A percentile compares a stretch with the other conserved stretches of the same genome.
These are phyloP conservation scores for Bimuria novae-zelandiae DNA, from an alignment of 2,329 filamentous ascomycete genomes.

Conservation along the genomic window DNA sequence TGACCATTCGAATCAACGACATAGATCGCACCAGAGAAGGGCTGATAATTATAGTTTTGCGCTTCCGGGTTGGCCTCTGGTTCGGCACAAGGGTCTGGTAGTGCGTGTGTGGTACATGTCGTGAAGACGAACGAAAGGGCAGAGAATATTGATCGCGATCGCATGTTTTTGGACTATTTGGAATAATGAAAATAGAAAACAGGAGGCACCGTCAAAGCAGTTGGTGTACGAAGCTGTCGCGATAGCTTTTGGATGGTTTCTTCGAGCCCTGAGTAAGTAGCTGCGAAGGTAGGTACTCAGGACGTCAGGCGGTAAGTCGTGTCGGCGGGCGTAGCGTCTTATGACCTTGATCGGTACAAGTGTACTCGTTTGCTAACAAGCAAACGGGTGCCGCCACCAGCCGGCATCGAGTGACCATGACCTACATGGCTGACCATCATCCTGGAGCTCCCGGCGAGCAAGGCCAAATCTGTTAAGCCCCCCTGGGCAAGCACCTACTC, in stretches of 20 bases:
- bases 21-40: constrained; percentile 48
- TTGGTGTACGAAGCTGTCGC: no score
- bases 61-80: constrained; percentile 23
- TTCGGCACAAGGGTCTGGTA: constrained; percentile 32
- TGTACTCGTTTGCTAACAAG: constrained; percentile 5
- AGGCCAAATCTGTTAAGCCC: no score
- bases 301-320: constrained; percentile 7
- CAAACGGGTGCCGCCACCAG: background rate
- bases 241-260: constrained; percentile 10
- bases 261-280: constrained; percentile 1
- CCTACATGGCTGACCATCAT: no score
- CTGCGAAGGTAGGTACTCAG: background rate
- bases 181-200: background rate
- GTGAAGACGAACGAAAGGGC: constrained; percentile 19
- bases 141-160: constrained; percentile 16
- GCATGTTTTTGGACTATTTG: constrained; percentile 19
- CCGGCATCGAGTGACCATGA: no score
- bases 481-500: no score
- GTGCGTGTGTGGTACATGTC: constrained; percentile 21
- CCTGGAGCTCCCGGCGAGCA: no score
- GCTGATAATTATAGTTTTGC: constrained; percentile 43
- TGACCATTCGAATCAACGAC: constrained; percentile 41
- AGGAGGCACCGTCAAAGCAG: background rate
- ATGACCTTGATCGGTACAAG: constrained; percentile 30
- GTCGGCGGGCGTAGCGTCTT: constrained; percentile 24